Evolutionary conservation across 1,139 yeast species (phyloP), one percentile per base, ranked within the genome.

Genomic region (Lodderomyces parapsilosis): DNA sequence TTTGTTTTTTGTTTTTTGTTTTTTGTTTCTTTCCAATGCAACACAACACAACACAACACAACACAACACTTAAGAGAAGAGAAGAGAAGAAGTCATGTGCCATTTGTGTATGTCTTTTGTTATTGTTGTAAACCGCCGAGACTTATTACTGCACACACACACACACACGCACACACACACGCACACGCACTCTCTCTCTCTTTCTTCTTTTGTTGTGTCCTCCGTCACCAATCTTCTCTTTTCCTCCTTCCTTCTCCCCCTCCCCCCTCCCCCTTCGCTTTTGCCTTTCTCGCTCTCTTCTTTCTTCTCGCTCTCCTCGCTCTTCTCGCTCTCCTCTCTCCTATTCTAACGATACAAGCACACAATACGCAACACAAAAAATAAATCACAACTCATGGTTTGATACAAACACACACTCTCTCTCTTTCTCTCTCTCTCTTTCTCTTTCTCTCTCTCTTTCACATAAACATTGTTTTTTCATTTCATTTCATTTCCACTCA

Each of bases 361-460:
- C 8, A 20, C 23, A 20, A 20, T 20, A 20, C 23, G 8, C 23
- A 20, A 20, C 8, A 20, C 23, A 20, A 20, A 20, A 20, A 20
- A 20, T 19, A n/a, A n/a, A n/a, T n/a, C n/a, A n/a, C 20, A 18
- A 32, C 19, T 14, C 28, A 22, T 32, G n/a, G n/a, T n/a, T n/a
- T n/a, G n/a, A n/a, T n/a, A n/a, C n/a, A n/a, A n/a, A n/a, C n/a
- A n/a, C n/a, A n/a, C n/a, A n/a, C n/a, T n/a, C n/a, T 20, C 6
- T 10, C 11, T 25, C 14, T 11, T 15, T 30, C 30, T n/a, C 20
- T 20, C 27, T 32, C 13, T 27, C 24, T 18, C 41, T 14, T 10
- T n/a, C 24, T 11, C 23, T 5, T 39, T 28, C 27, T 38, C 35
- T 9, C 18, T 38, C 25, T 33, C 28, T 14, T n/a, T n/a, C n/a